Percentiles rank a stretch among this genome's conserved stretches.
Conservation (phyloP, 495 filamentous ascomycete species). For the Hypomontagnella monticulosa region DNA sequence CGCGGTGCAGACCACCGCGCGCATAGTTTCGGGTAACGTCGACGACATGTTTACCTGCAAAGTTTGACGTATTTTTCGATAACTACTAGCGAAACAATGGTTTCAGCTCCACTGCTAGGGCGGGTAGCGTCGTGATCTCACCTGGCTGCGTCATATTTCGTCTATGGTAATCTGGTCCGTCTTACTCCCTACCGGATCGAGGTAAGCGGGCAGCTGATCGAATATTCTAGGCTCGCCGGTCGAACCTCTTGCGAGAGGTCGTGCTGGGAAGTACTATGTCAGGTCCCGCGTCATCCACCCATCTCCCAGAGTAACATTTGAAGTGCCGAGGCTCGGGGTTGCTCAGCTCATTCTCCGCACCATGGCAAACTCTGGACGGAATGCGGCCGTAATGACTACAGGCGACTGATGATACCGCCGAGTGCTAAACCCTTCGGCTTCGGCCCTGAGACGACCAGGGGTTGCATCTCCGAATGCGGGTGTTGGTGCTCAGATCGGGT, state of each 20-base stretch:
- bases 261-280: not conserved
- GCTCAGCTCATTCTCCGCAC: constrained; percentile 1
- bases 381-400: constrained; percentile 1
- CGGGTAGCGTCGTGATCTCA: too few relatives aligned
- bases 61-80: not conserved
- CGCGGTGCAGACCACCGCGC: constrained; percentile 51
- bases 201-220: too few relatives aligned
- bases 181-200: not conserved
- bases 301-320: not conserved
- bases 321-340: not conserved
- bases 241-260: too few relatives aligned
- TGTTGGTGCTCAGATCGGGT: not conserved
- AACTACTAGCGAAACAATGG: too few relatives aligned
- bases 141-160: too few relatives aligned
- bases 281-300: not conserved
- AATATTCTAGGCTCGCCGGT: too few relatives aligned
- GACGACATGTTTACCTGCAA: not conserved
- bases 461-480: too few relatives aligned
- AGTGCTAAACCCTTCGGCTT: not conserved
- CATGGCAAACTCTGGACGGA: not conserved
- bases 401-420: not conserved
- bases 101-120: too few relatives aligned
- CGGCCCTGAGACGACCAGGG: too few relatives aligned
- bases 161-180: not conserved
- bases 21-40: constrained; percentile 48